phyloP scores from a whole-genome alignment of 768 basidiomycete species.

The Psilocybe tampanensis region DNA sequence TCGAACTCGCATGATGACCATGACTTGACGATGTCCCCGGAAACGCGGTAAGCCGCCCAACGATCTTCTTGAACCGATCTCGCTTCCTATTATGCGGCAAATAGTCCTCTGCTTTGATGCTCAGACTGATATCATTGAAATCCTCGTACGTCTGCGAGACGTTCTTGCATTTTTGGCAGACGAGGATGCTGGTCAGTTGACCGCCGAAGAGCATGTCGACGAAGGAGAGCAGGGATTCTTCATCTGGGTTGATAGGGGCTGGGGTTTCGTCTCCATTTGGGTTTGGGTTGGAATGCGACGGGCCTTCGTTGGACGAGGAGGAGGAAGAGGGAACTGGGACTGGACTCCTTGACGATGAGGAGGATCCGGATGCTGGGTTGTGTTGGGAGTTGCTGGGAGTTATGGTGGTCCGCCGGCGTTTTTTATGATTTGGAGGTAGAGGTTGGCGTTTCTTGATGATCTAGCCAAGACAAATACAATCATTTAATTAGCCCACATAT shows the following conservation, averaged over 20 bases:
- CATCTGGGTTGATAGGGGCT: not conserved
- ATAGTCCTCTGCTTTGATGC: slow-evolving; percentile 84
- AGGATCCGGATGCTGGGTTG: slow-evolving; percentile 1
- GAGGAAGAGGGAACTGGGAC: not conserved
- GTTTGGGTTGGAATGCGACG: too few species aligned
- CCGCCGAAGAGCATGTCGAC: slow-evolving; percentile 93
- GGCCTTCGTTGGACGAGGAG: not conserved
- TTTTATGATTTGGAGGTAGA: slow-evolving; percentile 33
- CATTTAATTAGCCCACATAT: too few species aligned
- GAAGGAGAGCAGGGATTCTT: slow-evolving; percentile 56
- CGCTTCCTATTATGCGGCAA: slow-evolving; percentile 63
- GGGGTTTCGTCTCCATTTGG: too few species aligned
- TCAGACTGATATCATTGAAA: slow-evolving; percentile 91
- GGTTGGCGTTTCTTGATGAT: slow-evolving; percentile 77
- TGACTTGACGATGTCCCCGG: slow-evolving; percentile 17
- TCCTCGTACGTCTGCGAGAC: slow-evolving; percentile 93
- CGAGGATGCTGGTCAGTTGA: slow-evolving; percentile 84
- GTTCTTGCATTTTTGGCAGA: slow-evolving; percentile 93
- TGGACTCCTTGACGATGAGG: slow-evolving; percentile 1
- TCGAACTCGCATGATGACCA: not conserved
- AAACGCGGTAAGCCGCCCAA: slow-evolving; percentile 58
- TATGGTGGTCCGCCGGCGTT: slow-evolving; percentile 41
- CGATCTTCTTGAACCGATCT: slow-evolving; percentile 75
- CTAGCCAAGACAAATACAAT: slow-evolving; percentile 37
- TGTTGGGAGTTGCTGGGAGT: slow-evolving; percentile 23